phyloP scores from a whole-genome alignment of 2,329 filamentous ascomycete genomes.

The Basipetospora chlamydospora region DNA sequence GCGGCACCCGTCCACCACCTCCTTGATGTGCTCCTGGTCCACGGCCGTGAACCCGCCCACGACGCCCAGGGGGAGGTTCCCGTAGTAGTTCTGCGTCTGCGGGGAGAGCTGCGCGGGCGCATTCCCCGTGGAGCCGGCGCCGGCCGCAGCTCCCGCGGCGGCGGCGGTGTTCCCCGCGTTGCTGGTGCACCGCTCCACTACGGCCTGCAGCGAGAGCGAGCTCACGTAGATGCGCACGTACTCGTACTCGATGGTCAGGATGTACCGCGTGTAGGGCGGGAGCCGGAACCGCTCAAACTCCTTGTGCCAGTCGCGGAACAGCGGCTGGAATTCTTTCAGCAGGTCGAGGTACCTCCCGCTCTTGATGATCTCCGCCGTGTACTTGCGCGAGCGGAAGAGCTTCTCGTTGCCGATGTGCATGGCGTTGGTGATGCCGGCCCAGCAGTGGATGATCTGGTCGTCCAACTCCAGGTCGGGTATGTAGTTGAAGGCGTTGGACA shows the following conservation, averaged over 20 bases:
- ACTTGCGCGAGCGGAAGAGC: constrained; percentile 73
- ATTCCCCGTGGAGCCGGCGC: constrained; percentile 20
- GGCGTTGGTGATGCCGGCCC: constrained; percentile 82
- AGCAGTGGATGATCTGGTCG: constrained; percentile 67
- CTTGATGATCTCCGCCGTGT: constrained; percentile 79
- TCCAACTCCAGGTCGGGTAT: constrained; percentile 53
- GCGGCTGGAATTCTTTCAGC: constrained; percentile 67
- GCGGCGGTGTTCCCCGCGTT: constrained; percentile 40
- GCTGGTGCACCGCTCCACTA: constrained; percentile 81
- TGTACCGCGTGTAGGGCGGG: constrained; percentile 52
- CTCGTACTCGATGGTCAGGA: constrained; percentile 87
- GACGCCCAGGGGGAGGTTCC: constrained; percentile 48
- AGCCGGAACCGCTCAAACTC: constrained; percentile 69
- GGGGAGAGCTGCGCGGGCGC: constrained; percentile 36
- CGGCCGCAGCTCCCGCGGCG: constrained; percentile 12
- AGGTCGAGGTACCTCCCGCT: constrained; percentile 70
- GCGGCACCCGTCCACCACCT: constrained; percentile 64
- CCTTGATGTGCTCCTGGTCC: constrained; percentile 59
- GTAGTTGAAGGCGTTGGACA: constrained; percentile 48
- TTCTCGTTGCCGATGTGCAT: constrained; percentile 86
- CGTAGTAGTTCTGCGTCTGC: constrained; percentile 50
- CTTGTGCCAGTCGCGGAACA: constrained; percentile 63
- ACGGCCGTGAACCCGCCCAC: constrained; percentile 48
- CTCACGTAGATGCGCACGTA: constrained; percentile 93
- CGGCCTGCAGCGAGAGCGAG: constrained; percentile 82